Evolutionary conservation across 805 yeast genomes (phyloP).

Genomic region (Candida sanyiensis): DNA sequence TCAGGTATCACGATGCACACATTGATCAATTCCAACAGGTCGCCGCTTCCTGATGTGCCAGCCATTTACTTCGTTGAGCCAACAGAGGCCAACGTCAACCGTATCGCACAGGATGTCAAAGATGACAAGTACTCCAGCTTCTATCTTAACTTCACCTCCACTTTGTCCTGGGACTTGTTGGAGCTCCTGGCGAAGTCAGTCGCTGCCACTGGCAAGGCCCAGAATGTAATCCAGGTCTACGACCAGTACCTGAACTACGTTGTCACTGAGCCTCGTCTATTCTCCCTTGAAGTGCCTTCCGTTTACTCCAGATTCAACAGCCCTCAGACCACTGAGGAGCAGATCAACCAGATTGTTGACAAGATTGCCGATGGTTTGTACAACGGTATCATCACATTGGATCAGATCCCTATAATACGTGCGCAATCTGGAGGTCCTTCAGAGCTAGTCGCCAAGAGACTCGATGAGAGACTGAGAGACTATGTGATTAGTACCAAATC

Average conservation of each 20-base stretch:
- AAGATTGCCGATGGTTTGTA: conserved; percentile 74
- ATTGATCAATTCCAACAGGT: conserved; percentile 60
- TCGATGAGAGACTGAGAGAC: conserved; percentile 81
- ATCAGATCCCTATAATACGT: conserved; percentile 82
- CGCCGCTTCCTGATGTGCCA: conserved; percentile 92
- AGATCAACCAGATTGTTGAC: conserved; percentile 63
- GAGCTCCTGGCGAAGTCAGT: conserved; percentile 87
- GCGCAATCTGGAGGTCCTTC: conserved; percentile 94
- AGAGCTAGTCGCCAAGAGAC: conserved; percentile 81
- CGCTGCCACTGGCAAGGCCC: conserved; percentile 63
- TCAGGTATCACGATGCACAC: conserved; percentile 92
- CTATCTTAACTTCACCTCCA: conserved; percentile 82
- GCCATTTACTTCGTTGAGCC: conserved; percentile 91
- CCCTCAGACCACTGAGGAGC: conserved; percentile 69
- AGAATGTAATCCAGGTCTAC: conserved; percentile 76
- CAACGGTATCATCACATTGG: conserved; percentile 70
- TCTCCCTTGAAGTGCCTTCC: conserved; percentile 63
- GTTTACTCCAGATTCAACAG: conserved; percentile 66
- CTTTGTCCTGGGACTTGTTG: conserved; percentile 67
- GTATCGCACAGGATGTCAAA: conserved; percentile 67
- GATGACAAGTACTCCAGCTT: conserved; percentile 70
- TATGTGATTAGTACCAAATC: conserved; percentile 63
- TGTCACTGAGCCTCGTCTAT: conserved; percentile 89
- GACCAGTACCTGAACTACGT: conserved; percentile 92
- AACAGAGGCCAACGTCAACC: conserved; percentile 63